Base-by-base conservation (phyloP, 1,139 yeast genomes). In the Lodderomyces orthopsilosis region DNA sequence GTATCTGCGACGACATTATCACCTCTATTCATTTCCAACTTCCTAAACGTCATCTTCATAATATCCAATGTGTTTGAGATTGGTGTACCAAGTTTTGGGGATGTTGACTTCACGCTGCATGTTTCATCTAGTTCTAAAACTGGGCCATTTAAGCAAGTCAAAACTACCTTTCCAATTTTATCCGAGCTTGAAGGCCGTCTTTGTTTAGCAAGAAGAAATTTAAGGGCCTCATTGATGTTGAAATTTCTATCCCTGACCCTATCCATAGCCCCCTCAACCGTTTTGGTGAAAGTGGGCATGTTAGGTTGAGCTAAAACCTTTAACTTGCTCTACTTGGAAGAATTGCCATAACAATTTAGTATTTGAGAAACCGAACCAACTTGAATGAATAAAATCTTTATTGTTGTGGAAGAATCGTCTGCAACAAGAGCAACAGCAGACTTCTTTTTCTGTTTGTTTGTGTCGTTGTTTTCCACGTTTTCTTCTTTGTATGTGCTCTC, bases 1-100 rank as follows among this genome's bases (percentile, higher is more conserved):
- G 57, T 47, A 0, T 62, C 45, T 41, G 74, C 73, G 0, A 81
- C 81, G 10, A 79, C 52, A 21, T 61, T 59, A 28, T 63, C 55
- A 5, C 46, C 48, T 47, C 63, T 51, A n/a, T 65, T 61, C 41
- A 79, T 54, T 48, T 81, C 85, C 10, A 68, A 62, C n/a, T 82
- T 85, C 37, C 83, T 74, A 81, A 91, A 69, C 0, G 95, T 81
- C 14, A 85, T 79, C 41, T 81, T 79, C 96, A 93, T 89, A 49
- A 97, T 61, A 51, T 82, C 81, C 54, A 83, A 86, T 0, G 91
- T 84, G 10, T 81, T 68, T 6, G 85, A 79, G 64, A 77, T 88
- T 8, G 23, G 23, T 21, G 23, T 5, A 8, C 8, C 8, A 8
- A 21, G 23, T 21, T 5, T 8, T 6, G 23, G 7, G 5, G 23